Evolutionary conservation across 805 yeast genomes (phyloP).

Genomic region (Limtongozyma cylindracea): DNA sequence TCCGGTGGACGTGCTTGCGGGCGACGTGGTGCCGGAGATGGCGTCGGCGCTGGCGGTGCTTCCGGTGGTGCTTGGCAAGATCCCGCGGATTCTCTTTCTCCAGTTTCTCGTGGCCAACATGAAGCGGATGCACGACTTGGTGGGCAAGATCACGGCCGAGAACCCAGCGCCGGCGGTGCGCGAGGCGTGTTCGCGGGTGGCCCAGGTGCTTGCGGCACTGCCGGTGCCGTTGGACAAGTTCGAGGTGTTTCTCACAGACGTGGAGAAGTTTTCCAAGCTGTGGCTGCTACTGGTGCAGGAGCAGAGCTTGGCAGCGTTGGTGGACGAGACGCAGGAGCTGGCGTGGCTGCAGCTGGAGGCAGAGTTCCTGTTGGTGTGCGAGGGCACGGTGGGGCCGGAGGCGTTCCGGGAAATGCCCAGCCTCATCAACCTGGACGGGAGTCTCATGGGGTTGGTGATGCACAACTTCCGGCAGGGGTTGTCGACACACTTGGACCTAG

Average conservation of each 20-base stretch:
- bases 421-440: constrained; percentile 35
- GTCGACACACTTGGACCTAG: constrained; percentile 23
- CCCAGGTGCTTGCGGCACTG: constrained; percentile 18
- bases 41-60: constrained; percentile 23
- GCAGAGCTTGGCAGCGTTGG: too few species aligned
- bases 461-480: constrained; percentile 15
- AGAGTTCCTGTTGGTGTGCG: constrained; percentile 3
- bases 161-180: constrained; percentile 20
- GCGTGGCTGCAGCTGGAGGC: constrained; percentile 1
- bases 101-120: constrained; percentile 43
- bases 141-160: constrained; percentile 17
- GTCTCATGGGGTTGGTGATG: constrained; percentile 18
- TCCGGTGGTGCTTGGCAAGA: constrained; percentile 39
- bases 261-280: too few species aligned
- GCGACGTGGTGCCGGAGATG: too few species aligned
- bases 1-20: constrained; percentile 3
- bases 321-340: constrained; percentile 9
- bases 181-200: constrained; percentile 23
- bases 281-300: too few species aligned
- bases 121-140: constrained; percentile 29
- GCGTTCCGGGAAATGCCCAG: constrained; percentile 31
- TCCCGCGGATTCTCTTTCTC: constrained; percentile 42
- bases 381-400: constrained; percentile 4
- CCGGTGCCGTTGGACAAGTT: constrained; percentile 30
- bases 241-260: constrained; percentile 33